Base-by-base conservation (phyloP, 1,284 basidiomycete species). In the Moniliophthora roreri region DNA sequence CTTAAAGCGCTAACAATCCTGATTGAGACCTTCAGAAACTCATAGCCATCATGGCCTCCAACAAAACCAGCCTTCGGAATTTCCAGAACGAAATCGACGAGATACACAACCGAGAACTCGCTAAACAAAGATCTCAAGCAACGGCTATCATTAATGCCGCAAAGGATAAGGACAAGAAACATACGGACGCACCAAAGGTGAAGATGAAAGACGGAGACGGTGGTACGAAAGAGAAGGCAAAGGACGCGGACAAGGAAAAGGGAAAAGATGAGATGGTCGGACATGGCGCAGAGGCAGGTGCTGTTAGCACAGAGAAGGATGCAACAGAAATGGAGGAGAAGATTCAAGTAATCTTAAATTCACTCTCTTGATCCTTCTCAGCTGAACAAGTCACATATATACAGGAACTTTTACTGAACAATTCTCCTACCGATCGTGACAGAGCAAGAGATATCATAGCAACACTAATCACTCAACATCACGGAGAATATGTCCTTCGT, bases 21-120 rank as follows among this genome's bases (percentile, higher is more conserved):
- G 15, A 23, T 36, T 15, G 45, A 35, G 24, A 16, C 37, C n/a
- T 13, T 34, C 46, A 48, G 50, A 64, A 49, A 51, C 88, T 85
- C 84, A 56, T 56, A 51, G 47, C 46, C 5, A 79, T 85, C 28
- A 81, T 75, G 24, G 28, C 24, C n/a, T 16, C 44, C 23, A 32
- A 32, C 23, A 46, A 46, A 24, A 46, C 44, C 8, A 46, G 44
- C 53, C 70, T 91, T 63, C 80, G 80, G 48, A 81, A 74, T 50
- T 91, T 91, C 65, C 89, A 91, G 67, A 77, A 69, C 61, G 87
- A 89, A 69, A 91, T 91, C 56, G 83, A 90, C 56, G 79, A 85
- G 59, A 86, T 90, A 63, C 81, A 82, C 53, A 71, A 78, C 58
- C 79, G 82, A 48, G 85, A 89, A 68, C 67, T 81, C 40, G 70